phyloP scores from a whole-genome alignment of 2,329 filamentous ascomycete genomes.

The Arthrobotrys megalospora region DNA sequence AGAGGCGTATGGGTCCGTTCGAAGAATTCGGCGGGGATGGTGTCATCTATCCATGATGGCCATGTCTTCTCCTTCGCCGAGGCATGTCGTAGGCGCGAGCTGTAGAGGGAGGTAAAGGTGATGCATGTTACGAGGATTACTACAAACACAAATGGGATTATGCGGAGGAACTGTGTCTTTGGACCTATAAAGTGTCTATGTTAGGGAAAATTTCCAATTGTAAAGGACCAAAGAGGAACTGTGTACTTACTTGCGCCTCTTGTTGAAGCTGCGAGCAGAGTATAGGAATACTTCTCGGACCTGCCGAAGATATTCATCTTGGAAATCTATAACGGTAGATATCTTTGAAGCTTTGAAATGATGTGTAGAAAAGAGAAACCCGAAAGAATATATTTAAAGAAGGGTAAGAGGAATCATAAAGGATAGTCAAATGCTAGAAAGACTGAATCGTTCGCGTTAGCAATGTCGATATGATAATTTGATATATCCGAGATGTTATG shows the following conservation, averaged over 20 bases:
- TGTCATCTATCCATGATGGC: constrained; percentile 45
- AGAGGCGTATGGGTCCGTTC: constrained; percentile 25
- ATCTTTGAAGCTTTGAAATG: neutral
- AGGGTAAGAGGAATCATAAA: neutral
- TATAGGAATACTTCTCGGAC: constrained; percentile 44
- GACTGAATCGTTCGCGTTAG: neutral
- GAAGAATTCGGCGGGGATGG: constrained; percentile 55
- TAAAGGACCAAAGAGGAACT: neutral
- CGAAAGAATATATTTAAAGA: neutral
- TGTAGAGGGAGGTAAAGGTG: constrained; percentile 39
- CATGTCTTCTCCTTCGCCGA: constrained; percentile 1
- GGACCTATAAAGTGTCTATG: constrained; percentile 12
- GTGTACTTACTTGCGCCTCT: constrained; percentile 33
- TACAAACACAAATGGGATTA: constrained; percentile 19
- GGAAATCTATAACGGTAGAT: neutral
- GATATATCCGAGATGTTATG: neutral
- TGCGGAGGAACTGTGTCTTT: constrained; percentile 36
- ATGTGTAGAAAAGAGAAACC: neutral
- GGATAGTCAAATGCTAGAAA: constrained; percentile 2
- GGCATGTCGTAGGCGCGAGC: neutral
- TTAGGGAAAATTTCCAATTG: neutral
- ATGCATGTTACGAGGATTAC: constrained; percentile 14
- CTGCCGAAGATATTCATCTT: constrained; percentile 42
- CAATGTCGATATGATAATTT: neutral
- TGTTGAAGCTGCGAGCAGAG: constrained; percentile 23